phyloP scores from a whole-genome alignment of 768 basidiomycete genomes.

The Paxillus involutus region DNA sequence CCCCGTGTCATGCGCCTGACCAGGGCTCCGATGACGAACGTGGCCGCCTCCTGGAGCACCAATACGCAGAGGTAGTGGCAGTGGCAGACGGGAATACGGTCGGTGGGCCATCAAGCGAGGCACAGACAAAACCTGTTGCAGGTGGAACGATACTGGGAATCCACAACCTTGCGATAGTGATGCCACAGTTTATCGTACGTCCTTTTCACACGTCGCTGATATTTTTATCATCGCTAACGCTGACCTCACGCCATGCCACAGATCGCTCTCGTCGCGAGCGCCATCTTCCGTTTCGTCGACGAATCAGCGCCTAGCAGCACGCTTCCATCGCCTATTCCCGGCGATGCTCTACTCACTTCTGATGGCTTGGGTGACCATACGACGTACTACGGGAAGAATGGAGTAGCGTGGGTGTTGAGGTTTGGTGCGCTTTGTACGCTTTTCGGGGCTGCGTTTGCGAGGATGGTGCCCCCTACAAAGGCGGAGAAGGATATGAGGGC shows the following conservation, averaged over 20 bases:
- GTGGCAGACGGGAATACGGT: constrained; percentile 41
- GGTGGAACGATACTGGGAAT: constrained; percentile 94
- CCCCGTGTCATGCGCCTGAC: constrained; percentile 28
- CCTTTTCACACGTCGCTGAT: not conserved
- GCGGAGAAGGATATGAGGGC: constrained; percentile 90
- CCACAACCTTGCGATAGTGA: constrained; percentile 93
- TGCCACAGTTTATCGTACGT: constrained; percentile 91
- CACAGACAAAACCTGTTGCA: constrained; percentile 52
- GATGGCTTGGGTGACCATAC: constrained; percentile 40
- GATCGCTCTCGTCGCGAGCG: constrained; percentile 84
- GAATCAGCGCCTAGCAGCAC: constrained; percentile 26
- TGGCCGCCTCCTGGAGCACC: constrained; percentile 60
- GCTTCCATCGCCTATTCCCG: constrained; percentile 27
- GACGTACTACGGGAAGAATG: constrained; percentile 79
- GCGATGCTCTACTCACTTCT: constrained; percentile 25
- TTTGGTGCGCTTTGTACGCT: constrained; percentile 89
- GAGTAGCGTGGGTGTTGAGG: constrained; percentile 91
- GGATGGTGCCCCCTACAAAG: constrained; percentile 83
- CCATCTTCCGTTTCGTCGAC: constrained; percentile 84
- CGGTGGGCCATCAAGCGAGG: constrained; percentile 19
- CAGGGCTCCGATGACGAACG: constrained; percentile 29
- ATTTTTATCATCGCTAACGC: not conserved
- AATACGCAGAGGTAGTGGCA: constrained; percentile 38
- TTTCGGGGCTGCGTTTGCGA: constrained; percentile 73
- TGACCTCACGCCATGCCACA: constrained; percentile 26